phyloP scores from a whole-genome alignment of 148 eudicot genomes.

The Rhododendron mucronatum region DNA sequence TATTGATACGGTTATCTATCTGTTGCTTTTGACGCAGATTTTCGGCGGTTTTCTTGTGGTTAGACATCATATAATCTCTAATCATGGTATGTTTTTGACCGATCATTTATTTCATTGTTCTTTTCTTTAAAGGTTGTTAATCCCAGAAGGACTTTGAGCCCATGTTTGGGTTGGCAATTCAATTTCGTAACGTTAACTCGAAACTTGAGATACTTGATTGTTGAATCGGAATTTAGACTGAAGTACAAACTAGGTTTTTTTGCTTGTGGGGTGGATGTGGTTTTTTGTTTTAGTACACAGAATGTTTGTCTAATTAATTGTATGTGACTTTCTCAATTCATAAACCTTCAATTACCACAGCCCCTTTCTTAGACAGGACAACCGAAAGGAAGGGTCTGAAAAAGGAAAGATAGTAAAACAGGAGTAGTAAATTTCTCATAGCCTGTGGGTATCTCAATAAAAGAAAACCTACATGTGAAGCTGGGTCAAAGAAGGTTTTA shows the following conservation, averaged over 20 bases:
- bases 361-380: too few relatives aligned
- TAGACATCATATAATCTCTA: background rate
- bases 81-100: slow-evolving; percentile 2
- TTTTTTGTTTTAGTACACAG: background rate
- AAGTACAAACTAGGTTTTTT: background rate
- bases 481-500: background rate
- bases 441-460: background rate
- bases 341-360: background rate
- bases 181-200: background rate
- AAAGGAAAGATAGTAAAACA: background rate
- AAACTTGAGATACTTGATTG: background rate
- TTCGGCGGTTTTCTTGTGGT: background rate
- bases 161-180: background rate
- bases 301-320: background rate
- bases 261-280: background rate
- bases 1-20: background rate
- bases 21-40: background rate
- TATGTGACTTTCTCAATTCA: background rate
- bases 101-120: background rate
- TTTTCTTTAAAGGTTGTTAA: background rate
- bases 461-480: background rate
- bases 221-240: background rate
- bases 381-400: background rate
- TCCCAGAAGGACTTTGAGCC: background rate
- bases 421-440: background rate